A percentile compares a stretch with the other conserved stretches of the same genome.
phyloP scores from a whole-genome alignment of 2,329 filamentous ascomycete species.

The Emericellopsis atlantica region DNA sequence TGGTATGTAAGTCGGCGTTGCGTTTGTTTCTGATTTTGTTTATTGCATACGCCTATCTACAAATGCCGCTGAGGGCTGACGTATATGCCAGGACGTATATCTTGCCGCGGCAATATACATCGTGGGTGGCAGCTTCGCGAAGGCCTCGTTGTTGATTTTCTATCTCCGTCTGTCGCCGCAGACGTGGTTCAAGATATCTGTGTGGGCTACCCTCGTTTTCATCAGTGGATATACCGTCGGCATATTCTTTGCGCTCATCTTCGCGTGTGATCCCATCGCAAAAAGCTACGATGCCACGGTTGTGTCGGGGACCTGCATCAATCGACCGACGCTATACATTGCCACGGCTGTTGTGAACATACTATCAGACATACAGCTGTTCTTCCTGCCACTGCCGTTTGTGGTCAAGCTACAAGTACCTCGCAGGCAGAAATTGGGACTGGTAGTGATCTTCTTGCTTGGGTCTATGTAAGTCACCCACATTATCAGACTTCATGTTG shows the following conservation, averaged over 20 bases:
- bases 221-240: conserved; percentile 16
- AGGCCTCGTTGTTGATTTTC: conserved; percentile 23
- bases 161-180: conserved; percentile 23
- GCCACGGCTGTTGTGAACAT: conserved; percentile 33
- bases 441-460: conserved; percentile 29
- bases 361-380: conserved; percentile 31
- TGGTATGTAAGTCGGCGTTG: conserved; percentile 10
- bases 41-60: too few species aligned
- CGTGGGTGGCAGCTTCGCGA: conserved; percentile 20
- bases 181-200: conserved; percentile 15
- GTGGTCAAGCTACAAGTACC: conserved; percentile 31
- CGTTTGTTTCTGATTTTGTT: too few species aligned
- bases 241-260: conserved; percentile 19
- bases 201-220: conserved; percentile 15
- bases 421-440: conserved; percentile 29
- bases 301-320: conserved; percentile 25
- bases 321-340: conserved; percentile 32
- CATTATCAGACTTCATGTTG: background rate
- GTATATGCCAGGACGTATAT: conserved; percentile 10
- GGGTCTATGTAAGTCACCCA: conserved; percentile 18
- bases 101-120: conserved; percentile 16
- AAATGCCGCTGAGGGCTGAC: background rate
- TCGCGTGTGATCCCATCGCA: conserved; percentile 21
- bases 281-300: conserved; percentile 14
- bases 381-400: conserved; percentile 28